phyloP scores from a whole-genome alignment of 139 green algal genomes.

The Eudorina sp. region DNA sequence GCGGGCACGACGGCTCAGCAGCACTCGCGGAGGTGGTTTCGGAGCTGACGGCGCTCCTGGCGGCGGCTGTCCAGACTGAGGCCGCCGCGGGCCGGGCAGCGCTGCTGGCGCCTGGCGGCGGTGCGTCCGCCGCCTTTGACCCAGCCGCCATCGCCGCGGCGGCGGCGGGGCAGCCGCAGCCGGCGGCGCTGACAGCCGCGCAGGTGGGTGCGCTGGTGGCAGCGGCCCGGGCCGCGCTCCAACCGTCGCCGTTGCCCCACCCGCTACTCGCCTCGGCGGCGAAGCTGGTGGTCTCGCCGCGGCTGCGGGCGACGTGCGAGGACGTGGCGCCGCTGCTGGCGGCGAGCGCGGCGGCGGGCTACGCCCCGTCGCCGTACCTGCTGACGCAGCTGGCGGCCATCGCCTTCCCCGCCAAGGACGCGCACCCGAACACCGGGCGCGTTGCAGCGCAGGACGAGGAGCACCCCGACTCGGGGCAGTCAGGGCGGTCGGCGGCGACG shows the following conservation, averaged over 20 bases:
- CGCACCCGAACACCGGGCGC: no score
- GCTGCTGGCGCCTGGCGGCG: not conserved
- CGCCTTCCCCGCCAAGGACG: not conserved
- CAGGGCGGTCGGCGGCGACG: no score
- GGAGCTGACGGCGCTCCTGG: not conserved
- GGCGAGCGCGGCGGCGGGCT: not conserved
- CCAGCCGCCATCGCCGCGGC: not conserved
- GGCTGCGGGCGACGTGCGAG: not conserved
- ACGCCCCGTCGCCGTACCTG: not conserved
- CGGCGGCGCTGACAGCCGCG: not conserved
- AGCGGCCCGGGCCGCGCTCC: not conserved
- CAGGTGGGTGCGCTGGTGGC: not conserved
- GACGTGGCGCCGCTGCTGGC: constrained; percentile 6
- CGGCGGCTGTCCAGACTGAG: not conserved
- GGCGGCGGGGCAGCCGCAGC: not conserved
- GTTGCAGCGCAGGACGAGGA: no score
- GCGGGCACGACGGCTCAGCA: no score
- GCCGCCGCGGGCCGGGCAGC: not conserved
- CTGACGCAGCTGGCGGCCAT: not conserved
- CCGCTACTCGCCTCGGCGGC: constrained; percentile 14
- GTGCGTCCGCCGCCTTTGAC: not conserved
- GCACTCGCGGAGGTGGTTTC: not conserved
- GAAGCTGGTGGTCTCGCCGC: not conserved
- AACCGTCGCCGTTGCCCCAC: not conserved
- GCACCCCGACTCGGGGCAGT: no score